A percentile compares a stretch with the other conserved stretches of the same genome.
Conservation (phyloP, 2,329 filamentous ascomycete species). For the Aureobasidium pullulans region DNA sequence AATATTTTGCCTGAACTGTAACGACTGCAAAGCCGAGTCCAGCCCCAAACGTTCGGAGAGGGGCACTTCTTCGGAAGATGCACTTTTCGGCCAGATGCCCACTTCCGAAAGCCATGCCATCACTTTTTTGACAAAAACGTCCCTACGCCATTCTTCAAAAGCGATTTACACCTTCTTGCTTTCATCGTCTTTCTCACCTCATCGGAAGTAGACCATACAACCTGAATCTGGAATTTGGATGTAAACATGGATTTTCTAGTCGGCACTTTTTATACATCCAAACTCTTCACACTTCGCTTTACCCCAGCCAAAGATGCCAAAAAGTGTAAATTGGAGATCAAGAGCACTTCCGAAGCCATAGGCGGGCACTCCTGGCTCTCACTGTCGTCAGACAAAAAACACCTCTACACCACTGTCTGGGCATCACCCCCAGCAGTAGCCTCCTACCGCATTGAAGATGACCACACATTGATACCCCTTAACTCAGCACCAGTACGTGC, state of each 20-base stretch:
- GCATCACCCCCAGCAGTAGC: conserved; percentile 27
- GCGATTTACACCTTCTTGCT: background rate
- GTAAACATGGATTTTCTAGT: conserved; percentile 29
- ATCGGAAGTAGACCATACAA: background rate
- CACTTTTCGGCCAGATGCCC: background rate
- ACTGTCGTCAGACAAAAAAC: conserved; percentile 22
- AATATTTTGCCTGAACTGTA: background rate
- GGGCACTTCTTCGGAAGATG: background rate
- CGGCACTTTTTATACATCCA: conserved; percentile 27
- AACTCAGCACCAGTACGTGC: conserved; percentile 26
- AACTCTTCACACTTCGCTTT: conserved; percentile 27
- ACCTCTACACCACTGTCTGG: conserved; percentile 31
- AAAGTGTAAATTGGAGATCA: conserved; percentile 12
- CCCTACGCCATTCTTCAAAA: background rate
- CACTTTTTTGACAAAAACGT: background rate
- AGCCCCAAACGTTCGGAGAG: background rate
- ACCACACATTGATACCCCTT: conserved; percentile 23
- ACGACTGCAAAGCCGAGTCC: background rate
- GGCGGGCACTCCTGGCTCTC: conserved; percentile 30
- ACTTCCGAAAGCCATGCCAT: background rate
- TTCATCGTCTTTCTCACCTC: background rate
- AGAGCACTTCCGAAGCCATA: conserved; percentile 24
- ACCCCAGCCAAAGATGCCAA: conserved; percentile 15
- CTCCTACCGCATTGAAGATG: conserved; percentile 22
- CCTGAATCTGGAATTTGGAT: background rate